These are phyloP conservation scores for Drosera capensis DNA, from an alignment of 148 eudicot species.

Conservation along the genomic window DNA sequence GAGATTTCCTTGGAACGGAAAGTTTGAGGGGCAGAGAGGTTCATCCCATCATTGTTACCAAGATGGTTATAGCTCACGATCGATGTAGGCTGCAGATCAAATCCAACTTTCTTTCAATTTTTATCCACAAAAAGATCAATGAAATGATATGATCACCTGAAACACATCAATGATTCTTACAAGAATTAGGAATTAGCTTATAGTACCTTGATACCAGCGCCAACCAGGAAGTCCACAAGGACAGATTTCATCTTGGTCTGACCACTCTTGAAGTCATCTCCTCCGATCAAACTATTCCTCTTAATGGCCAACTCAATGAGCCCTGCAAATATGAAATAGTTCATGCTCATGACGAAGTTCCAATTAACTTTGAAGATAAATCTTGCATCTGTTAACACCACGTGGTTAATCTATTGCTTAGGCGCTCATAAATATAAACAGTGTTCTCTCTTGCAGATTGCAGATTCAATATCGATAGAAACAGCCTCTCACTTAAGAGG, in stretches of 20 bases:
- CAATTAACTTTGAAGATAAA: too few species aligned
- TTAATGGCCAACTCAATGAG: conserved; percentile 76
- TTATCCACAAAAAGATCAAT: not conserved
- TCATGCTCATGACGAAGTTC: too few species aligned
- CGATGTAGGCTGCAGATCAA: conserved; percentile 66
- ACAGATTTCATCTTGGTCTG: conserved; percentile 99
- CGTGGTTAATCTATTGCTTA: too few species aligned
- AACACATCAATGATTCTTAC: not conserved
- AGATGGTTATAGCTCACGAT: conserved; percentile 97
- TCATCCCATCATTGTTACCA: conserved; percentile 99
- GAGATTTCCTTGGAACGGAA: conserved; percentile 97
- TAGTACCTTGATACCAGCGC: conserved; percentile 92
- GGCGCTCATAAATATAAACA: too few species aligned
- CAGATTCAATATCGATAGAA: too few species aligned
- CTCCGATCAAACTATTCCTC: conserved; percentile 84
- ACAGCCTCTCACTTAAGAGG: too few species aligned
- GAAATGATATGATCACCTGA: not conserved
- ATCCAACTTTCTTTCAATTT: not conserved
- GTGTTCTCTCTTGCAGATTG: too few species aligned
- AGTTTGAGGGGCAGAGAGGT: conserved; percentile 92
- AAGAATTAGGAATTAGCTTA: too few species aligned
- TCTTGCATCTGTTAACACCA: too few species aligned
- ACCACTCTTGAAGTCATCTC: conserved; percentile 99
- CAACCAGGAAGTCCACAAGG: conserved; percentile 95
- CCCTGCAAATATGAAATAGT: conserved; percentile 39